phyloP scores from a whole-genome alignment of 805 yeast species.

The Geotrichum ghanense region DNA sequence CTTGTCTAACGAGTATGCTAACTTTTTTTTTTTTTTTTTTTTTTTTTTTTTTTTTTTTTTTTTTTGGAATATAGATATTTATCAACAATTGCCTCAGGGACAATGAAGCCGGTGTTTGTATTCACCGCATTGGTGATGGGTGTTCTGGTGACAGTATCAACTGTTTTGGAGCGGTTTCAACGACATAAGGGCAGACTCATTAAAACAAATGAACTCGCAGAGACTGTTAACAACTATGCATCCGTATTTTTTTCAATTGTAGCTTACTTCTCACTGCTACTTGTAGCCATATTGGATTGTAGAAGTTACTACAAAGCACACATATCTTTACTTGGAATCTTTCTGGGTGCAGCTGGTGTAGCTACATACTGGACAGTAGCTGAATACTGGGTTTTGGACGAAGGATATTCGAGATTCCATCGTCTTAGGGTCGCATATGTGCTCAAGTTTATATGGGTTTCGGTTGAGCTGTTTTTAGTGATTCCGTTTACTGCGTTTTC shows the following conservation, averaged over 20 bases:
- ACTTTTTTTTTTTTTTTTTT: no score
- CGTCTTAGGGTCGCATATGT: neutral
- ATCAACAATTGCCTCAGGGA: neutral
- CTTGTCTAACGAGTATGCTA: neutral
- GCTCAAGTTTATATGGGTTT: neutral
- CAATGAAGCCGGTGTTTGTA: slow-evolving; percentile 1
- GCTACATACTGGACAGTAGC: neutral
- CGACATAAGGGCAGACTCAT: neutral
- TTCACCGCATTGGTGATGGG: neutral
- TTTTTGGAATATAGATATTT: neutral
- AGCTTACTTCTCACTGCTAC: neutral
- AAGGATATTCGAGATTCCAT: neutral
- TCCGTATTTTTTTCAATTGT: neutral
- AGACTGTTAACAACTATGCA: neutral
- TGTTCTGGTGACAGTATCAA: neutral
- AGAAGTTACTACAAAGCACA: neutral
- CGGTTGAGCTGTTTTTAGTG: slow-evolving; percentile 1
- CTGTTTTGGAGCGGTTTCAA: neutral
- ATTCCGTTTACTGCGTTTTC: slow-evolving; percentile 1
- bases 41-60: no score
- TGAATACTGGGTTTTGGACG: neutral
- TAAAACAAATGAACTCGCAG: neutral
- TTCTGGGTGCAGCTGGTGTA: neutral
- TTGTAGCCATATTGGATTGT: neutral
- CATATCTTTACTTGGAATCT: neutral